Percentiles rank a stretch among this genome's conserved stretches.
phyloP scores from a whole-genome alignment of 2,329 filamentous ascomycete species.

The Blumeriella jaapii region DNA sequence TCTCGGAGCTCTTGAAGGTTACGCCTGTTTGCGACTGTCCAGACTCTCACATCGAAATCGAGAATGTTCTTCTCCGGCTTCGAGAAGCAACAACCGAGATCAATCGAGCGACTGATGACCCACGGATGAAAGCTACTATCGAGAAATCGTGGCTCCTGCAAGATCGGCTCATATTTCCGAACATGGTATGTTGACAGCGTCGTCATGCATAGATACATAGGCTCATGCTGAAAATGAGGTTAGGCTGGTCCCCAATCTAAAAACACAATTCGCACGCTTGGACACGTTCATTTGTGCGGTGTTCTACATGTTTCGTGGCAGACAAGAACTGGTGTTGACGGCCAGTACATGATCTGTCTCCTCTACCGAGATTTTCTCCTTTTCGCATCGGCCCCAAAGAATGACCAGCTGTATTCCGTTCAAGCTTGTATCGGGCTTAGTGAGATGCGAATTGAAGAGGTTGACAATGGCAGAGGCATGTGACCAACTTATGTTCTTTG shows the following conservation, averaged over 20 bases:
- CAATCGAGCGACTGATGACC: constrained; percentile 74
- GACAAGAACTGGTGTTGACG: constrained; percentile 52
- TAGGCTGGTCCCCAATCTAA: constrained; percentile 40
- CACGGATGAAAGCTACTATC: constrained; percentile 54
- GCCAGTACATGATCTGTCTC: constrained; percentile 74
- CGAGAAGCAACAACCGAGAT: constrained; percentile 68
- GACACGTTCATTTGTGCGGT: constrained; percentile 71
- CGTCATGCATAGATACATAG: too few species aligned
- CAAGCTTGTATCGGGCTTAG: constrained; percentile 62
- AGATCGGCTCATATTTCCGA: constrained; percentile 64
- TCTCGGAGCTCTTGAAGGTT: constrained; percentile 69
- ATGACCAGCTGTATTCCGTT: constrained; percentile 58
- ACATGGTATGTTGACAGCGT: constrained; percentile 44
- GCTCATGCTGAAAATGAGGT: background rate
- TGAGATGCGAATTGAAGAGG: constrained; percentile 55
- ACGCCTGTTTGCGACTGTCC: constrained; percentile 82
- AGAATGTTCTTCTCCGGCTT: constrained; percentile 58
- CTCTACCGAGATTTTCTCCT: constrained; percentile 75
- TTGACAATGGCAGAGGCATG: constrained; percentile 64
- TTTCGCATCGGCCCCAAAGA: constrained; percentile 55
- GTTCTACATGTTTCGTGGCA: constrained; percentile 78
- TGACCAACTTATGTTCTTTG: too few species aligned
- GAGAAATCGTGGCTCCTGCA: constrained; percentile 80
- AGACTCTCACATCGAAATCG: constrained; percentile 67
- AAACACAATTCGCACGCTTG: constrained; percentile 65